Percentiles rank a stretch among this genome's conserved stretches.
Conservation (phyloP, 345 rosid species). For the Eucalyptus decipiens region DNA sequence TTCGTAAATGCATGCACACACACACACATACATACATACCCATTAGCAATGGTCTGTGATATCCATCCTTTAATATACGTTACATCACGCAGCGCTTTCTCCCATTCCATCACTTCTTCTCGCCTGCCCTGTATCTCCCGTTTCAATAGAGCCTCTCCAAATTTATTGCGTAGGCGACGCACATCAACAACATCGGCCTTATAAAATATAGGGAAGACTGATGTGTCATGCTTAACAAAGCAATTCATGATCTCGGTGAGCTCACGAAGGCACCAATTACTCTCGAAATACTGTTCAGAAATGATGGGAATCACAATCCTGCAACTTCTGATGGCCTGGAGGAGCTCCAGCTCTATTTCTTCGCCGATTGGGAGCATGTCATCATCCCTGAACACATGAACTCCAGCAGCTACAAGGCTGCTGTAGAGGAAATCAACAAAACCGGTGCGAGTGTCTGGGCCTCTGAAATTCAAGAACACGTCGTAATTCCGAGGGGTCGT, state of each 20-base stretch:
- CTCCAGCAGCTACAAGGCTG: neutral
- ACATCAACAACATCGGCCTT: neutral
- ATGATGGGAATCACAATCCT: neutral
- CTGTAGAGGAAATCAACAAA: no score
- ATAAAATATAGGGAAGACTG: neutral
- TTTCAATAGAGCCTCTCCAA: neutral
- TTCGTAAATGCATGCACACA: no score
- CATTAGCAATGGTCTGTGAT: neutral
- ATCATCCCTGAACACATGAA: neutral
- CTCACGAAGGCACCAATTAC: neutral
- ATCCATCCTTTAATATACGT: neutral
- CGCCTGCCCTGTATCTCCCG: neutral
- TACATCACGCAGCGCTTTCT: neutral
- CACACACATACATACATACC: neutral
- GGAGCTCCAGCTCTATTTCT: neutral
- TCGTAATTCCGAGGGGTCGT: no score
- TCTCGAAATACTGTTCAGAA: neutral
- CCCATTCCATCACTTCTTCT: neutral
- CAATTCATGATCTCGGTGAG: neutral
- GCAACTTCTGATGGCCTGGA: neutral
- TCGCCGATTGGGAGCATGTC: accelerated
- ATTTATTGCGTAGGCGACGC: no score
- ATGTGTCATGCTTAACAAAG: neutral
- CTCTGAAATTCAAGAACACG: no score
- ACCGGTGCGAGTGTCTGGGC: no score